phyloP scores from a whole-genome alignment of 768 basidiomycete genomes.

The Mrakia blollopis region DNA sequence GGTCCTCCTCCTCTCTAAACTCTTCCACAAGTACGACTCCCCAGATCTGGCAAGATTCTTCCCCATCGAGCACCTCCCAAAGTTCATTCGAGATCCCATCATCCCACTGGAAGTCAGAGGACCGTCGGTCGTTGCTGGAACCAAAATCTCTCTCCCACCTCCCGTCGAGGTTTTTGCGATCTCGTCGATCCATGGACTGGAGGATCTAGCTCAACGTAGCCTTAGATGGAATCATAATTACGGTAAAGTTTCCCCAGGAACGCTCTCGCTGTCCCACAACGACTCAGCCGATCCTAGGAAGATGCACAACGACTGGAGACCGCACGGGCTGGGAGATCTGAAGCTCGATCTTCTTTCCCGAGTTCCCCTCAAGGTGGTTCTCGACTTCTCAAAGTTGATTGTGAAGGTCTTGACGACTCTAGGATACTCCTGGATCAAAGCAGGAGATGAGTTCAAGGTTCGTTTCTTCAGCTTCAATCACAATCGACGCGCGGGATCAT shows the following conservation, averaged over 20 bases:
- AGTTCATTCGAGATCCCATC: background rate
- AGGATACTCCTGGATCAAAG: background rate
- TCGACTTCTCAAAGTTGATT: too few species aligned
- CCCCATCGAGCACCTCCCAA: background rate
- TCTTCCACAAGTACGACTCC: background rate
- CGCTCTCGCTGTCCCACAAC: background rate
- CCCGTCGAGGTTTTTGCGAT: background rate
- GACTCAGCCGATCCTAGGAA: too few species aligned
- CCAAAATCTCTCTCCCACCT: too few species aligned
- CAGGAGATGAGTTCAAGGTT: background rate
- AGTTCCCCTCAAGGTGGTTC: background rate
- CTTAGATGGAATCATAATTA: background rate
- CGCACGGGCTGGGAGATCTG: too few species aligned
- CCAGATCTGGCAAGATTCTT: background rate
- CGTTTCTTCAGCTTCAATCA: background rate
- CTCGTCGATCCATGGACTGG: background rate
- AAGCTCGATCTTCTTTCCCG: background rate
- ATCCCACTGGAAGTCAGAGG: too few species aligned
- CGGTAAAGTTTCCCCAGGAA: background rate
- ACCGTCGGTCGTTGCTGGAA: too few species aligned
- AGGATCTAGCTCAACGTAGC: background rate
- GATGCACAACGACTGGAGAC: too few species aligned
- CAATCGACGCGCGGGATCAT: too few species aligned
- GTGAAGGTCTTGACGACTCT: too few species aligned
- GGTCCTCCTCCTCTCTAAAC: background rate